Conservation (phyloP, 2,329 filamentous ascomycete genomes). For the Talaromyces albobiverticillius region DNA sequence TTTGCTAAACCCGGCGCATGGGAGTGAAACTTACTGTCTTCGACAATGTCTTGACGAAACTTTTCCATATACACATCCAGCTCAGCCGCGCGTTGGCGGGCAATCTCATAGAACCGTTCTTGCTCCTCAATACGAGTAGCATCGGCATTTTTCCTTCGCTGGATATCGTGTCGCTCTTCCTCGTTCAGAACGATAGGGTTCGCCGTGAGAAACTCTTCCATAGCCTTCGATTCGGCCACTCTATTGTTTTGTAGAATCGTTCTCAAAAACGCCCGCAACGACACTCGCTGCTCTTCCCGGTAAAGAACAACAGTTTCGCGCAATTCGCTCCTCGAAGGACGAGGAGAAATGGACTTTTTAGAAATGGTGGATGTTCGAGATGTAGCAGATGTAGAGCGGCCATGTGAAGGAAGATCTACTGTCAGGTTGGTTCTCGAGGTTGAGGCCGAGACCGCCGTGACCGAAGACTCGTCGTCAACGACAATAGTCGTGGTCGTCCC, state of each 20-base stretch:
- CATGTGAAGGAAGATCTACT: conserved; percentile 28
- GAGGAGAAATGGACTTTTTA: conserved; percentile 22
- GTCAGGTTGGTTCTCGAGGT: conserved; percentile 17
- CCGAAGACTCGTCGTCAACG: conserved; percentile 22
- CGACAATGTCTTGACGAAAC: conserved; percentile 65
- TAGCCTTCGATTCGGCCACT: conserved; percentile 76
- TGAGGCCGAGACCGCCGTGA: background rate
- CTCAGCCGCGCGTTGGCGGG: conserved; percentile 81
- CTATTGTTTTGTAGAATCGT: conserved; percentile 80
- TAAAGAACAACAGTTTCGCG: conserved; percentile 62
- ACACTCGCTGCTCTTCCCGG: conserved; percentile 87
- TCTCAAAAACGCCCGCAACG: conserved; percentile 84
- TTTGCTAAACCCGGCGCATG: background rate
- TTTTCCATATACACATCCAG: conserved; percentile 97
- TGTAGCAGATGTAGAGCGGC: conserved; percentile 26
- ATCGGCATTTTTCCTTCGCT: conserved; percentile 76
- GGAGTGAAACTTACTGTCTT: conserved; percentile 59
- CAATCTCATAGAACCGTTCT: conserved; percentile 91
- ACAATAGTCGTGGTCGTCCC: conserved; percentile 37
- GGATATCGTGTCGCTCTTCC: conserved; percentile 79
- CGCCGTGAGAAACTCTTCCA: conserved; percentile 76
- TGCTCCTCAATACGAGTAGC: conserved; percentile 89
- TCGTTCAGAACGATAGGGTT: conserved; percentile 72
- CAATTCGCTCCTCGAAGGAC: conserved; percentile 44
- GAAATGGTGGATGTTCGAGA: conserved; percentile 29